These are phyloP conservation scores for cucumber (Cucumis sativus) DNA, from an alignment of 306 rosid species.

Conservation along the genomic window Cucumber_9930_V3 NC_026661.2:17782501-17783000, in stretches of 20 bases:
- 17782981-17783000: no score
- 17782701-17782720: conserved; percentile 55
- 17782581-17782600: conserved; percentile 28
- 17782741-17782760: conserved; percentile 35
- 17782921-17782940: no score
- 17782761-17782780: conserved; percentile 82
- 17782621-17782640: conserved; percentile 15
- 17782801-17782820: neutral
- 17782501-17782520: conserved; percentile 29
- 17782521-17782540: conserved; percentile 34
- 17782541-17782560: conserved; percentile 26
- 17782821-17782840: neutral
- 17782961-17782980: no score
- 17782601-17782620: conserved; percentile 29
- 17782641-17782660: conserved; percentile 3
- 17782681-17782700: conserved; percentile 45
- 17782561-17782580: conserved; percentile 17
- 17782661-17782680: conserved; percentile 7
- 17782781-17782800: conserved; percentile 73
- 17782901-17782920: no score
- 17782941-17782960: no score
- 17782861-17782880: neutral
- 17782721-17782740: conserved; percentile 22
- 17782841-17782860: neutral
- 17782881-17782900: no score